These are phyloP conservation scores for Tulasnella calospora DNA, from an alignment of 768 basidiomycete genomes.

Conservation along the genomic window DNA sequence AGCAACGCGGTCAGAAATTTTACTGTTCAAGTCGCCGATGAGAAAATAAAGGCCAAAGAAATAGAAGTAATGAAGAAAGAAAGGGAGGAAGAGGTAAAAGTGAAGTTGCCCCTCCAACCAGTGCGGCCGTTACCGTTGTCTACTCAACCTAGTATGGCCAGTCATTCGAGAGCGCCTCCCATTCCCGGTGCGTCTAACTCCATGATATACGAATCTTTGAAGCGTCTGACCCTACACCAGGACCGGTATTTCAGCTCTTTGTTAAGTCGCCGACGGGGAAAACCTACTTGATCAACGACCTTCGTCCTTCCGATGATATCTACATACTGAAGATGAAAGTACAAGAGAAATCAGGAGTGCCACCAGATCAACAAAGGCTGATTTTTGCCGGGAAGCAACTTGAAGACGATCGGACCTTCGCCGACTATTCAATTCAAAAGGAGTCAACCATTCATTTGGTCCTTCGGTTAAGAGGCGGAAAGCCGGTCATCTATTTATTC, in stretches of 20 bases:
- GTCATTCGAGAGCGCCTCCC: background rate
- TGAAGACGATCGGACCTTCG: background rate
- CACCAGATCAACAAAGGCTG: background rate
- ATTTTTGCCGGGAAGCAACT: background rate
- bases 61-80: background rate
- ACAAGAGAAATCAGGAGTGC: background rate
- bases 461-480: background rate
- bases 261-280: background rate
- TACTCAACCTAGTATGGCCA: too few relatives aligned
- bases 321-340: background rate
- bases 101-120: background rate
- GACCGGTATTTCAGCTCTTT: background rate
- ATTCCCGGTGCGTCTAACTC: background rate
- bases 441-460: background rate
- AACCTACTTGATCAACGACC: background rate
- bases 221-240: background rate
- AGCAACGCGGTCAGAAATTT: background rate
- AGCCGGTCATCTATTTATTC: background rate
- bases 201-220: background rate
- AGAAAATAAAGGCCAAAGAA: background rate
- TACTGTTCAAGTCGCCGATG: constrained; percentile 27
- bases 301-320: background rate
- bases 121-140: too few relatives aligned
- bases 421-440: background rate
- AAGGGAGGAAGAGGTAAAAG: background rate